Conservation (phyloP, 176 grass and related monocot species). For the Thinopyrum elongatum region DNA sequence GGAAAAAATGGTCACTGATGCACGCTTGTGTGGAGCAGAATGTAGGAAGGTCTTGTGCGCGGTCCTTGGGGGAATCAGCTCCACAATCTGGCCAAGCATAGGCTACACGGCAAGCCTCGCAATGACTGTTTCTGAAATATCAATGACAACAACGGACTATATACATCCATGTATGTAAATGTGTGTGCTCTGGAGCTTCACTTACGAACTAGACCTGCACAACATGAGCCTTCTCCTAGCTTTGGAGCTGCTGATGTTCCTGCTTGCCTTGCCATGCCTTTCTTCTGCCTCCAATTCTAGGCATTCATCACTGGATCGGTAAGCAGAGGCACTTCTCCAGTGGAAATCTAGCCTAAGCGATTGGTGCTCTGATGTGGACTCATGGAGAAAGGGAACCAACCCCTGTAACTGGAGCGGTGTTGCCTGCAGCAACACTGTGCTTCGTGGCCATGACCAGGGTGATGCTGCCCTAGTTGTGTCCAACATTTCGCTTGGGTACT, state of each 20-base stretch:
- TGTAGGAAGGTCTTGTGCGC: too few species aligned
- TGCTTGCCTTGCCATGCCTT: background rate
- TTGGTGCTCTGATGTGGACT: background rate
- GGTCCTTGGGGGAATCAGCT: too few species aligned
- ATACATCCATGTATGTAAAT: background rate
- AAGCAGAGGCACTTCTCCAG: background rate
- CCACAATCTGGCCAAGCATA: too few species aligned
- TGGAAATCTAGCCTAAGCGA: background rate
- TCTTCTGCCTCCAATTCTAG: background rate
- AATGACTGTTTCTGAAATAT: too few species aligned
- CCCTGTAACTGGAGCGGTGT: background rate
- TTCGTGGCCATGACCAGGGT: background rate
- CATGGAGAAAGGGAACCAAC: background rate
- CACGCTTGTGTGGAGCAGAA: too few species aligned
- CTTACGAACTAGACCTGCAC: background rate
- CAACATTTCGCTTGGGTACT: fast-evolving
- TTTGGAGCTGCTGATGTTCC: background rate
- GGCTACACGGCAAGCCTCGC: too few species aligned
- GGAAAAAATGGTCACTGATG: too few species aligned
- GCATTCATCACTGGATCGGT: background rate
- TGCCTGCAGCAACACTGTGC: background rate
- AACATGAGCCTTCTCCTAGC: background rate
- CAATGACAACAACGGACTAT: too few species aligned
- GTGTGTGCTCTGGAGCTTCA: background rate
- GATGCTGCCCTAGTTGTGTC: background rate